Evolutionary conservation across 305 asterid species (phyloP), one percentile per base, ranked within the genome.

Genomic region (Solanum aculeatissimum): DNA sequence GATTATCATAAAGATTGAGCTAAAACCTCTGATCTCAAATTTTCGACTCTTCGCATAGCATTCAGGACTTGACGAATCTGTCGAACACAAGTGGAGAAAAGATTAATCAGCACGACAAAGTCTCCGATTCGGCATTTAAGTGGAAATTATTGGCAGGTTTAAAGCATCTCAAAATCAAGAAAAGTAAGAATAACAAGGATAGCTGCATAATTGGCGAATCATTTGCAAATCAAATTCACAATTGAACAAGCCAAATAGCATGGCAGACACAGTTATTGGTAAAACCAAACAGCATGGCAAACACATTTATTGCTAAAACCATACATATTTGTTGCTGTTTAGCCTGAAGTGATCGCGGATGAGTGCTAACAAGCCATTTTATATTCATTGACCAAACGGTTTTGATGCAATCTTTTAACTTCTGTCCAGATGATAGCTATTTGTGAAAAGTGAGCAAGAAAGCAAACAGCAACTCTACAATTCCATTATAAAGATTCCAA

Each of bases 51-150:
- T 74, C 86, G 88, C 85, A 89, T 83, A 8, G 93, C 87, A 89
- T 85, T 87, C 86, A 87, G 85, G 82, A 89, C 88, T 40, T 89
- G 91, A 51, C 91, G 90, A 71, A 89, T 86, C 93, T 90, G 89
- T 85, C 47, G 38, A 60, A 81, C 83, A 40, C 23, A 74, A 71
- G 84, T 21, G 25, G 23, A 29, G 35, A 51, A 27, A 75, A 75
- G 62, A 49, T 75, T 75, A 75, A 75, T 47, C 62, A 49, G 81
- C 43, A 49, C 23, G 62, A 49, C 43, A 75, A 75, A 25, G 81
- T 27, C 6, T 10, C 35, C 60, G 9, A 25, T 47, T 25, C 42
- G 3, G 57, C 1, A 69, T 38, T 6, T 12, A 74, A 69, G 77
- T 69, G 40, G 14, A 74, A 74, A 74, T 23, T 74, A 74, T 74